phyloP scores from a whole-genome alignment of 305 asterid genomes.

The Fraxinus nigra region DNA sequence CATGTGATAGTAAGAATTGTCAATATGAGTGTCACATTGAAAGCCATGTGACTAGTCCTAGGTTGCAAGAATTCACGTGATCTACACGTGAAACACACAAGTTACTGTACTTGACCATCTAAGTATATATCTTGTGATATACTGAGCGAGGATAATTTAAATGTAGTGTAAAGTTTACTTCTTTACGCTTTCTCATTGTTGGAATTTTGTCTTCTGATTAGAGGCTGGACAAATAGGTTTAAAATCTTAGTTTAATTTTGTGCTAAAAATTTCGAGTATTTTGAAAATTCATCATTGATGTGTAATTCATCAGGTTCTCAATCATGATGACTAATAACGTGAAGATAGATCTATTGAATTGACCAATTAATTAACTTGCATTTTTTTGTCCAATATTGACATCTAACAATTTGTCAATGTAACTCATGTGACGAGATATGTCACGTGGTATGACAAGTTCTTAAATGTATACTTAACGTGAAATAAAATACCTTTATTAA shows the following conservation, averaged over 20 bases:
- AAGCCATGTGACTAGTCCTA: slow-evolving; percentile 20
- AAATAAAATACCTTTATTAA: no score
- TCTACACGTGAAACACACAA: neutral
- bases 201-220: no score
- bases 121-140: no score
- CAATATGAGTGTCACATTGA: neutral
- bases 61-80: neutral
- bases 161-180: neutral
- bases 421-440: neutral
- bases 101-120: neutral
- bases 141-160: neutral
- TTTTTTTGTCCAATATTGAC: neutral
- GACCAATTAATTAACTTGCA: neutral
- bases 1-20: neutral
- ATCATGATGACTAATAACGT: no score
- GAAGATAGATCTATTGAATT: neutral
- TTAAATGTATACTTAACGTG: no score
- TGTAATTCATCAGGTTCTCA: no score
- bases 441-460: no score
- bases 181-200: neutral
- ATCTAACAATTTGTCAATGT: neutral
- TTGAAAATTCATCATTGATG: no score
- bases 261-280: no score
- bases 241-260: no score
- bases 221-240: no score